Evolutionary conservation across 257 asterid genomes (phyloP).

Genomic region (Solanum sitiens): DNA sequence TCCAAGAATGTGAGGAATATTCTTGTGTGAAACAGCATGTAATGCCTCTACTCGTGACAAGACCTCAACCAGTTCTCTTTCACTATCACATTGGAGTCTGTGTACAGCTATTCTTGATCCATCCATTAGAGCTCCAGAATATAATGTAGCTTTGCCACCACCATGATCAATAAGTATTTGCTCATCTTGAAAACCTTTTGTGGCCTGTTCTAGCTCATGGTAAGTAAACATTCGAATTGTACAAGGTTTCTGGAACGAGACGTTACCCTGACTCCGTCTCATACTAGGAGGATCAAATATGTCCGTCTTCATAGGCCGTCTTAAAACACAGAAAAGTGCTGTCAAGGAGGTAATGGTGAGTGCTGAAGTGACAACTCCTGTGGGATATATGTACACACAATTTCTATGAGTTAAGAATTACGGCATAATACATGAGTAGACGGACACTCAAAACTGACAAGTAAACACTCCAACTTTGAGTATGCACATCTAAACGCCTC

Average conservation of each 20-base stretch:
- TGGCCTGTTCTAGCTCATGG: constrained; percentile 60
- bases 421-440: not conserved
- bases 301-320: constrained; percentile 22
- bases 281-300: constrained; percentile 18
- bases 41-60: constrained; percentile 33
- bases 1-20: constrained; percentile 44
- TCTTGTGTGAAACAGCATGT: constrained; percentile 37
- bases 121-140: constrained; percentile 32
- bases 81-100: constrained; percentile 25
- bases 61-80: constrained; percentile 22
- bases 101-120: constrained; percentile 43
- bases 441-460: not conserved
- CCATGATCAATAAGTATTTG: constrained; percentile 20
- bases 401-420: not conserved
- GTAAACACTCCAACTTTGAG: not conserved
- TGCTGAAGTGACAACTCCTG: constrained; percentile 45
- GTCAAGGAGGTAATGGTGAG: constrained; percentile 30
- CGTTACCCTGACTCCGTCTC: constrained; percentile 9
- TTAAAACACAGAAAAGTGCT: constrained; percentile 35
- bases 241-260: constrained; percentile 16
- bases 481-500: not conserved
- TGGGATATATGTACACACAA: constrained; percentile 1
- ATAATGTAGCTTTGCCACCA: constrained; percentile 13
- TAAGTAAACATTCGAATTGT: constrained; percentile 31
- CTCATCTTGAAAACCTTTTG: constrained; percentile 41